Base-by-base conservation (phyloP, 2,329 filamentous ascomycete genomes). In the Pseudomassariella vexata region DNA sequence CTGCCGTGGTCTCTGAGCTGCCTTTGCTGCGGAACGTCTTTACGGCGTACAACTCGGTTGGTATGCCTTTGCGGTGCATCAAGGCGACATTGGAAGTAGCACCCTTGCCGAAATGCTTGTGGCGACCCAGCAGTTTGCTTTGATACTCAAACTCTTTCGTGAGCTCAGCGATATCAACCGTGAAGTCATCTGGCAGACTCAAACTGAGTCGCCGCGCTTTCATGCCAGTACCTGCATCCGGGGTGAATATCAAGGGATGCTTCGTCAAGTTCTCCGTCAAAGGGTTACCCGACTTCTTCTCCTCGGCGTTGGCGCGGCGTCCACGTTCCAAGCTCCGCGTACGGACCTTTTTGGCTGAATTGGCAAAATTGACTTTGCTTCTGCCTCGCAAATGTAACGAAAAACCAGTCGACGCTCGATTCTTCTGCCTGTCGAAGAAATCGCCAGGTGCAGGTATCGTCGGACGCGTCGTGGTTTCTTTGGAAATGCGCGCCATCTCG, bases 1-100 rank as follows among this genome's bases (percentile, higher is more conserved):
- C 85, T 19, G 77, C 71, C 40, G 75, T 66, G 8, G 73, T 78
- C 53, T 94, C 87, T 24, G 71, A 68, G 20, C 72, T 68, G 21
- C 78, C 78, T 56, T 84, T 83, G 42, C 76, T 73, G 9, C 86
- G 78, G 55, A 94, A 94, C 50, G 92, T 85, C 62, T 95, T 95
- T 46, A 94, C 86, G 0, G 88, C 88, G 44, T 82, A 89, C 6
- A 87, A 60, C 48, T 86, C 79, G 23, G 66, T 67, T 5, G 70
- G 62, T 37, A 63, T 71, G 19, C 78, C 79, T 54, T 82, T 86
- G 41, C 80, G 74, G 36, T 68, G 69, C 84, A 94, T 92, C 38
- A 90, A 69, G 20, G 78, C 84, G 16, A 94, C 87, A 45, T 84
- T 82, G 25, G 85, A 86, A 5, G 85, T 89, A 9, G 85, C 83